Evolutionary conservation across 2,329 filamentous ascomycete genomes (phyloP), one percentile per base, ranked within the genome.

Genomic region (Magnaporthiopsis poae): DNA sequence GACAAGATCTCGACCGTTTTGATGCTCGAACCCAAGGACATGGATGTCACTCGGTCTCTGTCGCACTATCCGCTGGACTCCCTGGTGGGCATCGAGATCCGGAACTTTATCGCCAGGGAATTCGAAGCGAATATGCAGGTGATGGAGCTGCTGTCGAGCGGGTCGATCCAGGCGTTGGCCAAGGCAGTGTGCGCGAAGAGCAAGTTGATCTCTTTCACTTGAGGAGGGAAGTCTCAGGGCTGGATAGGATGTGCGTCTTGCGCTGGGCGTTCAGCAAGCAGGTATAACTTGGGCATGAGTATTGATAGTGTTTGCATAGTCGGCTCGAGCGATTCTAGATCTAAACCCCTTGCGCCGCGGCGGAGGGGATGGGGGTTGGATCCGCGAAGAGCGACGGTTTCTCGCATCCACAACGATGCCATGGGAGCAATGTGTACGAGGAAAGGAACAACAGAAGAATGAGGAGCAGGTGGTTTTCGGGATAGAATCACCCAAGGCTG

Each of bases 71-170:
- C 76, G 18, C 75, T 83, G 11, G 81, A 83, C 72, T 82, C 80
- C 3, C 76, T 83, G 5, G 78, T 81, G 21, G 80, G 80, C 0
- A 81, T 82, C 63, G 80, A 82, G 73, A 75, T 82, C 65, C 79
- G 81, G 27, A 82, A 82, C 73, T 83, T 80, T 75, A 80, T 83
- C 65, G 80, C 79, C 18, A 78, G 80, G 67, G 80, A 81, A 72
- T 77, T 81, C 67, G 76, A 82, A 71, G 77, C 80, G 18, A 82
- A 80, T 67, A 72, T 85, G 71, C 81, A 85, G 72, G 82, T 86
- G 0, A 73, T 86, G 66, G 83, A 86, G 70, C 72, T 86, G 68
- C 73, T 85, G 61, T 81, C 79, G 9, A 82, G 80, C 69, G 81
- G 82, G 2, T 80, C 77, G 35, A 81, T 2, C 61, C 64, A 69